A percentile compares a stretch with the other conserved stretches of the same genome.
These are phyloP conservation scores for Fusarium sp. DNA, from an alignment of 2,329 filamentous ascomycete genomes.

Conservation along the genomic window DNA sequence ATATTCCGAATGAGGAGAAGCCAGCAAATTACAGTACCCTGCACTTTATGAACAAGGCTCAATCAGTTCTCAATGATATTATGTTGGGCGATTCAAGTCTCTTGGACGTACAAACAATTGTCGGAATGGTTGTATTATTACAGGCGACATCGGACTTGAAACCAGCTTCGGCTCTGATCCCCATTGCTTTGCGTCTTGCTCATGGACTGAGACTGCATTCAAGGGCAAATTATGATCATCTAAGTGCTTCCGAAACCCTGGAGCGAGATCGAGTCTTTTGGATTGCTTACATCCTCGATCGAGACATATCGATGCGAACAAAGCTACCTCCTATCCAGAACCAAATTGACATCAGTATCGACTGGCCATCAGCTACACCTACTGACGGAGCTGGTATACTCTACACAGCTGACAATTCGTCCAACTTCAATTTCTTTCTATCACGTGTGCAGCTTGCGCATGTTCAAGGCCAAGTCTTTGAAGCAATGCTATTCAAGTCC, in stretches of 20 bases:
- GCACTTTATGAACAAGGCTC: constrained; percentile 13
- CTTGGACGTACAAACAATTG: constrained; percentile 8
- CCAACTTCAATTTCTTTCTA: constrained; percentile 9
- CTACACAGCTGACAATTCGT: not conserved
- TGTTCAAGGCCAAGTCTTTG: constrained; percentile 25
- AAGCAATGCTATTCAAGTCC: not conserved
- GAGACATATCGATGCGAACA: constrained; percentile 8
- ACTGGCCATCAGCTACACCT: not conserved
- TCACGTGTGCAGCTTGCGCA: constrained; percentile 12
- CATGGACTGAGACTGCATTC: not conserved
- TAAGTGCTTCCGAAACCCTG: fast-evolving
- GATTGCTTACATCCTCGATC: constrained; percentile 28
- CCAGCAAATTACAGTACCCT: not conserved
- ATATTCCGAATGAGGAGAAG: not conserved
- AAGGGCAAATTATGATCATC: not conserved
- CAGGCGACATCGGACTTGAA: constrained; percentile 2
- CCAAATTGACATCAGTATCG: not conserved
- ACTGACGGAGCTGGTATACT: not conserved
- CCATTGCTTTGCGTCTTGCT: constrained; percentile 18
- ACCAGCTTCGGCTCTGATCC: constrained; percentile 7
- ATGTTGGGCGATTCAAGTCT: not conserved
- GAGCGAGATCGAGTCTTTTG: constrained; percentile 17
- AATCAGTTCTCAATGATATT: constrained; percentile 9
- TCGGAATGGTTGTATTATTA: constrained; percentile 17
- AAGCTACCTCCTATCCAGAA: constrained; percentile 8